phyloP scores from a whole-genome alignment of 768 basidiomycete species.

The Leccinum olivaceopallidum region DNA sequence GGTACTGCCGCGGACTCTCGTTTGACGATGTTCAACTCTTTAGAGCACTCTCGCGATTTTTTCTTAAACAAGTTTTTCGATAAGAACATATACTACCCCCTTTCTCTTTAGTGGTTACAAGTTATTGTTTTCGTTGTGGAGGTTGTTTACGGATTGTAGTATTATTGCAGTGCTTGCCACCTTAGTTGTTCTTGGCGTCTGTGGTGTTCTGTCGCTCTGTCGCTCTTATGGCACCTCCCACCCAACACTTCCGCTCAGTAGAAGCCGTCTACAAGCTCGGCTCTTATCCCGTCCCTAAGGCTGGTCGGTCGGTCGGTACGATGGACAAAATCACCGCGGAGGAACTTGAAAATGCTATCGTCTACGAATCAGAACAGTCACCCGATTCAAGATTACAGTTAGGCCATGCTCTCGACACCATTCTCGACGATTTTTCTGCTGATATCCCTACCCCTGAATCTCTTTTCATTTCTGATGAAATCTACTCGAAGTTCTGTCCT shows the following conservation, averaged over 20 bases:
- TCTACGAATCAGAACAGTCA: neutral
- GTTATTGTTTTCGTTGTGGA: too few relatives aligned
- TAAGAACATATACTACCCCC: too few relatives aligned
- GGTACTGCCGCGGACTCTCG: too few relatives aligned
- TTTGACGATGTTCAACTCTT: too few relatives aligned
- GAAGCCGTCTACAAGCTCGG: neutral
- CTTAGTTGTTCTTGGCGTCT: too few relatives aligned
- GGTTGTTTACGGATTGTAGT: too few relatives aligned
- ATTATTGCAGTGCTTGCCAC: neutral
- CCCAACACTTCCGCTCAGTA: neutral
- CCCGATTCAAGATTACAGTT: neutral
- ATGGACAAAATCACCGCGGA: neutral
- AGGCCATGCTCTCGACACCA: neutral
- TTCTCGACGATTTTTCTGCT: neutral
- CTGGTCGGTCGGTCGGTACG: neutral
- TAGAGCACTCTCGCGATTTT: too few relatives aligned
- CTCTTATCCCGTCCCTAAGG: neutral
- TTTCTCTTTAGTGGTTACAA: too few relatives aligned
- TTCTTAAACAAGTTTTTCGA: too few relatives aligned
- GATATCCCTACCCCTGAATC: neutral
- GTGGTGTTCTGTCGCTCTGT: too few relatives aligned
- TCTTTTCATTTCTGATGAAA: neutral
- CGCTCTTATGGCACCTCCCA: neutral
- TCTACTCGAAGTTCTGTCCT: neutral
- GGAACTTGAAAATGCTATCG: neutral